phyloP scores from a whole-genome alignment of 306 rosid genomes.

The Prunus mume region DNA sequence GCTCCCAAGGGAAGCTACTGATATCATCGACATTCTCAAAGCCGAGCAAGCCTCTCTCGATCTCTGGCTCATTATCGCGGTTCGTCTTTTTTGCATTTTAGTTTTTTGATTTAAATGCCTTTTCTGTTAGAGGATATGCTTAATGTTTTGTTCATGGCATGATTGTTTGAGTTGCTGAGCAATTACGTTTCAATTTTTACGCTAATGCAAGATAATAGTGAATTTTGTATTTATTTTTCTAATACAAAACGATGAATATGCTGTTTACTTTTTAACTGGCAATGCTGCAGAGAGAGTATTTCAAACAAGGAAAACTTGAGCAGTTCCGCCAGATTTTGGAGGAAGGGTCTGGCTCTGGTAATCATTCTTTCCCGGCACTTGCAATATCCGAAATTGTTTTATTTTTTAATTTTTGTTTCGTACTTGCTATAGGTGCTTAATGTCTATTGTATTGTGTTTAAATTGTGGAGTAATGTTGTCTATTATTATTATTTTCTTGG shows the following conservation, averaged over 20 bases:
- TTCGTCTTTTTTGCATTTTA: constrained; percentile 22
- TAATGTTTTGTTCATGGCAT: too few species aligned
- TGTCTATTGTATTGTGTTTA: background rate
- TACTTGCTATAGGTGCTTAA: background rate
- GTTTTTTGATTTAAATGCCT: background rate
- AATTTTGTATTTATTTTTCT: background rate
- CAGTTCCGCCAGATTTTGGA: constrained; percentile 95
- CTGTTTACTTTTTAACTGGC: background rate
- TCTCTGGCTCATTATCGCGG: constrained; percentile 98
- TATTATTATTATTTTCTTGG: background rate
- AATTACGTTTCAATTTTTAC: too few species aligned
- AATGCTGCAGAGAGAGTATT: constrained; percentile 82
- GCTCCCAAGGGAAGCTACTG: constrained; percentile 92
- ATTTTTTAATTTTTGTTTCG: background rate
- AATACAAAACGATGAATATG: background rate
- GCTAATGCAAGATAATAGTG: background rate
- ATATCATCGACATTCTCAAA: constrained; percentile 89
- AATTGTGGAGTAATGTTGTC: background rate
- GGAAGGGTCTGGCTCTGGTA: constrained; percentile 97
- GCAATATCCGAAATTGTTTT: background rate
- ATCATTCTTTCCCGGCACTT: constrained; percentile 7
- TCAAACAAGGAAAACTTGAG: constrained; percentile 87
- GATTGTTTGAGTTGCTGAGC: too few species aligned
- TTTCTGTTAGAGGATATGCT: background rate
- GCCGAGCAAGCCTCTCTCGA: constrained; percentile 99